These are phyloP conservation scores for Fagus crenata DNA, from an alignment of 306 rosid genomes.

Conservation along the genomic window DNA sequence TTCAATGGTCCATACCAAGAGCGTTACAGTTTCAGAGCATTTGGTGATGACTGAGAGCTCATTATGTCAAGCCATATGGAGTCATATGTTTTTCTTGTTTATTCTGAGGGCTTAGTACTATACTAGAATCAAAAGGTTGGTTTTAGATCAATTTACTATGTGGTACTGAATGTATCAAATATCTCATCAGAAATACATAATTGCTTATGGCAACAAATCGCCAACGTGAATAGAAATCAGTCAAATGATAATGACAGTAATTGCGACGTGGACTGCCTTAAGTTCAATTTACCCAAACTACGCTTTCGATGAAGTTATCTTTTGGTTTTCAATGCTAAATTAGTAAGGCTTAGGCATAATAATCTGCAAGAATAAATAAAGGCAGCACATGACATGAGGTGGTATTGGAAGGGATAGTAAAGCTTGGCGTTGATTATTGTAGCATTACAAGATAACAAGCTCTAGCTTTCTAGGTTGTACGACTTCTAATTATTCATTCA, in stretches of 20 bases:
- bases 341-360: too few relatives aligned
- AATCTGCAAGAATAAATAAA: background rate
- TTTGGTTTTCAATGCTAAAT: too few relatives aligned
- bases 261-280: background rate
- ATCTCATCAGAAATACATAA: background rate
- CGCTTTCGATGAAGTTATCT: too few relatives aligned
- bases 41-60: conserved; percentile 60
- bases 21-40: conserved; percentile 77
- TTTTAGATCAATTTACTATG: background rate
- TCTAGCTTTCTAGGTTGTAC: too few relatives aligned
- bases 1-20: conserved; percentile 88
- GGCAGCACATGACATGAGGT: background rate
- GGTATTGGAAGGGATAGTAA: background rate
- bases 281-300: background rate
- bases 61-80: background rate
- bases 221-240: too few relatives aligned
- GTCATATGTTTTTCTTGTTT: background rate
- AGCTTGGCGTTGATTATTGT: too few relatives aligned
- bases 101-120: background rate
- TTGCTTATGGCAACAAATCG: background rate
- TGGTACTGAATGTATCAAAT: background rate
- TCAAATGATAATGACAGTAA: background rate
- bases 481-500: background rate
- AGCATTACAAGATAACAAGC: too few relatives aligned
- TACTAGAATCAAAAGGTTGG: background rate